Evolutionary conservation across 176 grass and related monocot species (phyloP).

Genomic region (Echinochloa phyllopogon): DNA sequence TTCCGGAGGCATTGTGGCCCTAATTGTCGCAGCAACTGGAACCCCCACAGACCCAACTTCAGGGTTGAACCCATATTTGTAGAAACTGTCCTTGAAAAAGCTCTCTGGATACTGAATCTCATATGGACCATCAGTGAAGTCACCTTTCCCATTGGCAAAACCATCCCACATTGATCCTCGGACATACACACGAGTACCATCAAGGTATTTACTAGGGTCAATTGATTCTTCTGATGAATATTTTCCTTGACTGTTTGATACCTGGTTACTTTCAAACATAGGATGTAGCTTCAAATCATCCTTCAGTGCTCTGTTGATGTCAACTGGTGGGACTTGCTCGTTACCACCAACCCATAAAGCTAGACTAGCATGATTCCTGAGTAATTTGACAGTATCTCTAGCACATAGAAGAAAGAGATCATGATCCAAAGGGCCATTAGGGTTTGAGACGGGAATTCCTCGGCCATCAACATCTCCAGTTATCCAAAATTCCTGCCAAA

Average conservation of each 20-base stretch:
- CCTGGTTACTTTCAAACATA: conserved; percentile 48
- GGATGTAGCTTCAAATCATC: conserved; percentile 81
- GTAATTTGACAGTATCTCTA: conserved; percentile 89
- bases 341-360: conserved; percentile 99
- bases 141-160: conserved; percentile 85
- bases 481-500: conserved; percentile 99
- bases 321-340: conserved; percentile 86
- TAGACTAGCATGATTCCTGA: conserved; percentile 91
- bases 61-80: conserved; percentile 91
- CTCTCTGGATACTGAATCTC: conserved; percentile 93
- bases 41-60: conserved; percentile 90
- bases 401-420: conserved; percentile 94
- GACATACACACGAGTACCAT: conserved; percentile 86
- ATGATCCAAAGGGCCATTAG: conserved; percentile 84
- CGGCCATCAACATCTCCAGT: conserved; percentile 94
- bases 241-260: conserved; percentile 26
- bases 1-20: conserved; percentile 92
- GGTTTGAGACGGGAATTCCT: conserved; percentile 87
- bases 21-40: conserved; percentile 91
- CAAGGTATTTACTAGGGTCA: conserved; percentile 92
- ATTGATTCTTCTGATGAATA: conserved; percentile 43
- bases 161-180: conserved; percentile 99
- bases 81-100: conserved; percentile 88
- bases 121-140: conserved; percentile 90
- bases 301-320: conserved; percentile 83